Conservation (phyloP, 1,284 basidiomycete genomes). For the Coniophora puteana region DNA sequence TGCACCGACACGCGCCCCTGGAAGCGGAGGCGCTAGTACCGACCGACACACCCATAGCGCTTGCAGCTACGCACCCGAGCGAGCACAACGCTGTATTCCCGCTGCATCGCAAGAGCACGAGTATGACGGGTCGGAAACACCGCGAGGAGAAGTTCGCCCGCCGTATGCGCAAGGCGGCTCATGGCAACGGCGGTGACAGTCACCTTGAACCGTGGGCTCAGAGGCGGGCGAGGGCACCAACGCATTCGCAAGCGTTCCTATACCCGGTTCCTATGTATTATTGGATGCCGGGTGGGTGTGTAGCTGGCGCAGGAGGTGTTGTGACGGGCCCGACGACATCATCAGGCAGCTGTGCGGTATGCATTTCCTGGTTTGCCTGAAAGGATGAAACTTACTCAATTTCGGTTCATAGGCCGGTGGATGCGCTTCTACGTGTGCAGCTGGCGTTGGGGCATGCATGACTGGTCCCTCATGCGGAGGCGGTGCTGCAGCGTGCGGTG, state of each 20-base stretch:
- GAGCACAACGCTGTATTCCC: slow-evolving; percentile 38
- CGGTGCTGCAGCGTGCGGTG: no score
- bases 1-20: background rate
- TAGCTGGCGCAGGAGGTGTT: slow-evolving; percentile 11
- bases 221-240: slow-evolving; percentile 7
- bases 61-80: slow-evolving; percentile 40
- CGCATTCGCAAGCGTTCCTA: slow-evolving; percentile 27
- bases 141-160: slow-evolving; percentile 15
- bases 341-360: no score
- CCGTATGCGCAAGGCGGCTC: slow-evolving; percentile 4
- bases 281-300: slow-evolving; percentile 11
- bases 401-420: no score
- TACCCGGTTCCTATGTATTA: slow-evolving; percentile 26
- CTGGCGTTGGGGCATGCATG: no score
- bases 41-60: slow-evolving; percentile 44
- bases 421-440: no score
- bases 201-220: no score
- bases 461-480: slow-evolving; percentile 11
- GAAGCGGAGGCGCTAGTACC: slow-evolving; percentile 14
- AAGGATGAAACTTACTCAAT: no score
- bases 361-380: no score
- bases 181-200: no score
- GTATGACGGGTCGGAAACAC: slow-evolving; percentile 11
- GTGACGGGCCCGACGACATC: no score
- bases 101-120: slow-evolving; percentile 15